Base-by-base conservation (phyloP, 371 early-diverging fungal genomes). In the Syncephalastrum monosporum region DNA sequence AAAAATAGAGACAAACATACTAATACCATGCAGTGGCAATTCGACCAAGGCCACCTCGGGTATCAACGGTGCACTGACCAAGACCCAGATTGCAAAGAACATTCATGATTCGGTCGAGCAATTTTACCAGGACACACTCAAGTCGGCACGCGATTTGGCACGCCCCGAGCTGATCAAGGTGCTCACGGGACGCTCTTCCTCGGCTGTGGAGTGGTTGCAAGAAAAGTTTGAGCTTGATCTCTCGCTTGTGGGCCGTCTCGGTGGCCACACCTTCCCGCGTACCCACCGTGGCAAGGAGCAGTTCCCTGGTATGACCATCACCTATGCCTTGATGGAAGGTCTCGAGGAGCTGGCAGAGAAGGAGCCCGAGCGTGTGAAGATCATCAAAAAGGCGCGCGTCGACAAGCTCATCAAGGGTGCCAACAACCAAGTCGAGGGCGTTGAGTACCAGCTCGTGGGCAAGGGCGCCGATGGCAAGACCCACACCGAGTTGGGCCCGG, bases 41-140 rank as follows among this genome's bases (percentile, higher is more conserved):
- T 88, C 89, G 15, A 90, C 95, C 64, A 97, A 97, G 82, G 97
- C 97, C n/a, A 95, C 97, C 5, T 95, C 96, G 3, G 97, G 97
- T 60, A 97, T 97, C 75, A 97, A 96, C 80, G 95, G 95, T 47
- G 96, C 92, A 33, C 78, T 88, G 49, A 96, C 98, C 33, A 84
- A 81, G 57, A 92, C 95, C 19, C 89, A 88, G 51, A 73, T 88
- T 46, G 70, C 78, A 55, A 68, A 68, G 50, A 74, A 77, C 29
- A 83, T 84, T 75, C 85, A 86, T 75, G 98, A 97, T 69, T 91
- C 91, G 17, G 88, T 87, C 42, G 91, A 90, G 47, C 81, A 84
- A 53, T 96, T 97, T 71, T 89, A 90, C 53, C 89, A 88, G 29
- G 98, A 97, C 69, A 91, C 94, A 13, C 80, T 92, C 24, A 83